Evolutionary conservation across 352 stramenopile species (phyloP).

Genomic region (Aphanomyces cochlioides): DNA sequence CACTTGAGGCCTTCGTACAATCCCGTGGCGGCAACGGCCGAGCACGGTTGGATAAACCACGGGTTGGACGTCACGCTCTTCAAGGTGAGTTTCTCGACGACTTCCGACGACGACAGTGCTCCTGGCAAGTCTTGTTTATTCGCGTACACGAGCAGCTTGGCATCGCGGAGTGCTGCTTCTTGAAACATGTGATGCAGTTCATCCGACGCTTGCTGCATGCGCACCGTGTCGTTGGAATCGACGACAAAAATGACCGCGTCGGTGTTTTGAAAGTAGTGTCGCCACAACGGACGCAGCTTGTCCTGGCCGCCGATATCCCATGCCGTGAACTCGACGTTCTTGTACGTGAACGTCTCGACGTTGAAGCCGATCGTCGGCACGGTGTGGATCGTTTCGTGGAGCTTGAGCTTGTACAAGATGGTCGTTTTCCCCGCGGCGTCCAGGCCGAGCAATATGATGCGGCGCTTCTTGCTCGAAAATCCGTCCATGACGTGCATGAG

Average conservation of each 20-base stretch:
- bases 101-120: constrained; percentile 34
- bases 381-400: constrained; percentile 65
- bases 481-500: constrained; percentile 2
- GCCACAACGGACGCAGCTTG: constrained; percentile 68
- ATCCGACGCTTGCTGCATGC: constrained; percentile 43
- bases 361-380: constrained; percentile 88
- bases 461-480: constrained; percentile 24
- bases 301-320: constrained; percentile 84
- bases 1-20: constrained; percentile 50
- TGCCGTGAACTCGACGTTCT: constrained; percentile 69
- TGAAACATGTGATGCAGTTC: constrained; percentile 49
- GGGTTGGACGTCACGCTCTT: constrained; percentile 25
- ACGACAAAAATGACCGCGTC: constrained; percentile 85
- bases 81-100: constrained; percentile 34
- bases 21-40: constrained; percentile 38
- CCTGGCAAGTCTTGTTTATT: constrained; percentile 44
- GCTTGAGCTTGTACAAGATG: constrained; percentile 89
- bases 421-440: constrained; percentile 97
- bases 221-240: constrained; percentile 51
- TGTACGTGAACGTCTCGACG: constrained; percentile 71
- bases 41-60: constrained; percentile 40
- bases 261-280: constrained; percentile 65
- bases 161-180: constrained; percentile 37
- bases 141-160: constrained; percentile 46
- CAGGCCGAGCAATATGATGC: constrained; percentile 91